Evolutionary conservation across 495 filamentous ascomycete genomes (phyloP).

Genomic region (Acidiella bohemica): DNA sequence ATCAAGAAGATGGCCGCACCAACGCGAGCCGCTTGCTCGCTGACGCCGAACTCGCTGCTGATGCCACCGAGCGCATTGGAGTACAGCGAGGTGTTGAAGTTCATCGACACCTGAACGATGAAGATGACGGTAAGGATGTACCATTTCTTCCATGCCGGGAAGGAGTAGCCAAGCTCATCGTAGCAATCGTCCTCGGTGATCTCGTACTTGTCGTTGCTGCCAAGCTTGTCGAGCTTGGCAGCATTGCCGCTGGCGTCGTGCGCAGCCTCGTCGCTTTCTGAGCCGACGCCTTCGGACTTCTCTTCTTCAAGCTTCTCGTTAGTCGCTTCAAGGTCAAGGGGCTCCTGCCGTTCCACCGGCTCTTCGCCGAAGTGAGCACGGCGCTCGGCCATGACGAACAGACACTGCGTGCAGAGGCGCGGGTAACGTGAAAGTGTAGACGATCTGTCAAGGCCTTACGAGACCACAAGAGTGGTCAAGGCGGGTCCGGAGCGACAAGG

Average conservation of each 20-base stretch:
- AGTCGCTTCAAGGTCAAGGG: conserved; percentile 1
- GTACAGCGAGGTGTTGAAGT: conserved; percentile 68
- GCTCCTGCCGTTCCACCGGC: not conserved
- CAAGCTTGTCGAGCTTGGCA: conserved; percentile 18
- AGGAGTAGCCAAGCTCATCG: conserved; percentile 52
- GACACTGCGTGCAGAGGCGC: no score
- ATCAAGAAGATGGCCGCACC: conserved; percentile 62
- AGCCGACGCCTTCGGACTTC: not conserved
- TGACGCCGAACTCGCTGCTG: conserved; percentile 47
- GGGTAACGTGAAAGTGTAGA: no score
- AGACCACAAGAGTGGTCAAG: no score
- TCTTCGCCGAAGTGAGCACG: conserved; percentile 11
- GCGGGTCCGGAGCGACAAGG: no score
- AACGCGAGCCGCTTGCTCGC: conserved; percentile 47
- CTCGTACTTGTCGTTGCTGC: conserved; percentile 38
- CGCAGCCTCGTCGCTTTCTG: not conserved
- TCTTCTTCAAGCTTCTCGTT: conserved; percentile 14
- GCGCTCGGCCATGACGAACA: conserved; percentile 9
- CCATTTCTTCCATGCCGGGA: conserved; percentile 60
- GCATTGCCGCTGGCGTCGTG: not conserved
- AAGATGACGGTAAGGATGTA: conserved; percentile 60
- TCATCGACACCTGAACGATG: conserved; percentile 69
- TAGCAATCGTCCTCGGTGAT: conserved; percentile 50
- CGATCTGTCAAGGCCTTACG: no score
- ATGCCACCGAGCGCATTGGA: conserved; percentile 50